phyloP scores from a whole-genome alignment of 1,284 basidiomycete genomes.

The Pseudozyma hubeiensis region DNA sequence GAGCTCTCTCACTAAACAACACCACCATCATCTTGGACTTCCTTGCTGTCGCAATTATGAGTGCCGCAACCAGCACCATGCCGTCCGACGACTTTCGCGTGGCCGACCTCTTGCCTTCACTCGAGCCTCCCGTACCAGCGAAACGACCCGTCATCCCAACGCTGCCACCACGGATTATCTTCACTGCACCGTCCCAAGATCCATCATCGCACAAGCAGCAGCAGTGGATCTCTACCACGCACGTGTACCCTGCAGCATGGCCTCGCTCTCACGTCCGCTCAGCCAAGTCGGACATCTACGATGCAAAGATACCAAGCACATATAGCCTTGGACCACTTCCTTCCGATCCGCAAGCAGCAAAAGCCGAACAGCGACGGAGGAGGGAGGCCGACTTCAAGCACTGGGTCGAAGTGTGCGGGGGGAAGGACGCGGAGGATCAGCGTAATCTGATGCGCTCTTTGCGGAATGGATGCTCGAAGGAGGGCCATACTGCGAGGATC shows the following conservation, averaged over 20 bases:
- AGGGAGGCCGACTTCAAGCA: slow-evolving; percentile 42
- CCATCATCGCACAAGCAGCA: slow-evolving; percentile 44
- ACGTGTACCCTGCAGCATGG: slow-evolving; percentile 79
- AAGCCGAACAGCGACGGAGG: slow-evolving; percentile 40
- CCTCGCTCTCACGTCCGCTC: slow-evolving; percentile 71
- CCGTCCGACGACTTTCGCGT: slow-evolving; percentile 19
- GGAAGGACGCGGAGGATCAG: slow-evolving; percentile 18
- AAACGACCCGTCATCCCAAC: slow-evolving; percentile 18
- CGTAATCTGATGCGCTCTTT: slow-evolving; percentile 26
- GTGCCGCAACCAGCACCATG: slow-evolving; percentile 10
- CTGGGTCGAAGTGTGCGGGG: slow-evolving; percentile 24
- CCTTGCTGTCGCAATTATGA: too few species aligned
- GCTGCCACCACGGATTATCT: slow-evolving; percentile 28
- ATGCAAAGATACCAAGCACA: slow-evolving; percentile 29
- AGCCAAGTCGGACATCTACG: slow-evolving; percentile 40
- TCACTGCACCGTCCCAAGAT: slow-evolving; percentile 38
- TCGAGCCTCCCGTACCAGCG: slow-evolving; percentile 18
- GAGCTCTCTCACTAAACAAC: too few species aligned
- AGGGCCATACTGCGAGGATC: slow-evolving; percentile 25
- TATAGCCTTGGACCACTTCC: slow-evolving; percentile 27
- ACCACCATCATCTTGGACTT: too few species aligned
- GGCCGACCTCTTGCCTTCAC: slow-evolving; percentile 36
- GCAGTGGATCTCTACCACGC: slow-evolving; percentile 74
- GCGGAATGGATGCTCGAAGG: slow-evolving; percentile 12
- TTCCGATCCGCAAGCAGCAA: slow-evolving; percentile 29